Base-by-base conservation (phyloP, 2,329 filamentous ascomycete species). In the Colletotrichum sp. region DNA sequence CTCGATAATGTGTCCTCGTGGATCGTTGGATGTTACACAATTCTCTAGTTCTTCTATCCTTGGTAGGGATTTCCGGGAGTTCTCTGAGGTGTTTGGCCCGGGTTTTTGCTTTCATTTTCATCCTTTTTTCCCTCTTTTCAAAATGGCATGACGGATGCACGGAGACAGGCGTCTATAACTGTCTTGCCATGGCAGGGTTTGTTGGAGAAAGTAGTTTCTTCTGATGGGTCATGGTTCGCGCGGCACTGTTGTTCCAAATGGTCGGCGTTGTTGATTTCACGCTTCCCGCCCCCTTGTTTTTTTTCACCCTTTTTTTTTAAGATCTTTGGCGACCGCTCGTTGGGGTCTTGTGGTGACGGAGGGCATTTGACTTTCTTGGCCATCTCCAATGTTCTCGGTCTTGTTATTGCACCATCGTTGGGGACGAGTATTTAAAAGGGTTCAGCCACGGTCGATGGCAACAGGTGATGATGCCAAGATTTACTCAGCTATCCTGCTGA, bases 1-100 rank as follows among this genome's bases (percentile, higher is more conserved):
- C 95, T 21, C 89, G 94, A 84, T 95, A 81, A 85, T 44, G 21
- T 34, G 62, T 28, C 13, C 62, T 16, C 34, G 34, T 28, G 32
- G 34, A 64, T n/a, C 62, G 34, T 39, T 26, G 34, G 32, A 36
- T 24, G 26, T 44, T n/a, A 13, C 44, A 13, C n/a, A 21, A 15
- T 13, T 16, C n/a, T 64, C 36, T 34, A 8, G 7, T 39, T 64
- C 30, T 64, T 39, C 21, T 59, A 21, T 24, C 44, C 44, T 21
- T 52, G 44, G n/a, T 52, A 21, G 13, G 44, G 44, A 24, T 13
- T 52, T 52, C 10, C 21, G 44, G 44, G 44, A 52, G 44, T 52
- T 52, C n/a, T 52, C 12, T 24, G 44, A 21, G n/a, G n/a, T 7
- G 44, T 52, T 21, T 52, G 44, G 44, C n/a, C 44, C 44, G 6